Base-by-base conservation (phyloP, 1,284 basidiomycete genomes). In the Xerocomus nothofagi region DNA sequence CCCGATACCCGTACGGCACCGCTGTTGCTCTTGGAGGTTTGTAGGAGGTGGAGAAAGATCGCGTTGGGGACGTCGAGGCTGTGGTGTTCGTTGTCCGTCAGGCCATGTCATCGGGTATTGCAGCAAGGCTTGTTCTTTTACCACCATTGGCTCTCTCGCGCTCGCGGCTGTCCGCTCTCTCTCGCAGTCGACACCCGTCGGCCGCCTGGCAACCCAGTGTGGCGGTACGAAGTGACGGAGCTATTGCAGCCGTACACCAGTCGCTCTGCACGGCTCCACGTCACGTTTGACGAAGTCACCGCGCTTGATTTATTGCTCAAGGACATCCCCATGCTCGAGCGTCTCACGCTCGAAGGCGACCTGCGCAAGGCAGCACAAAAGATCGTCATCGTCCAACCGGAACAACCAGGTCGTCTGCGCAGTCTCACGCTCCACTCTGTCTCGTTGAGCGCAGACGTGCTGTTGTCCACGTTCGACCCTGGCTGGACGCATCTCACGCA, bases 191-290 rank as follows among this genome's bases (percentile, higher is more conserved):
- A 59, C 20, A 55, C 55, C 2, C 50, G 57, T 23, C 60, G 46
- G 11, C 44, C 47, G 15, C 44, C 47, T 18, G 17, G 18, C 9
- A 60, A 60, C 36, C 57, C 55, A 3, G 46, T 62, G 26, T 62
- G 60, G 60, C 51, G 47, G 31, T 55, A 57, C 6, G 60, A 59
- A 27, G 57, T 62, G n/a, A 62, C 55, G 4, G 57, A 58, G 23
- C 54, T 60, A 12, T 29, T 62, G 14, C 59, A 58, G 20, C 60
- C 59, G 1, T 60, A 58, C 24, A 60, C 44, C 5, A 39, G 47
- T 29, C 57, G 55, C 10, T 44, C 45, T 18, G 12, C 27, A 12
- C 43, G 41, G 15, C 57, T 58, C 23, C 33, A 47, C 7, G 18
- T 58, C 41, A 57, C 18, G 3, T 62, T 62, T 33, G 57, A 58